These are phyloP conservation scores for Blastocystis sp. DNA, from an alignment of 352 stramenopile species.

Conservation along the genomic window DNA sequence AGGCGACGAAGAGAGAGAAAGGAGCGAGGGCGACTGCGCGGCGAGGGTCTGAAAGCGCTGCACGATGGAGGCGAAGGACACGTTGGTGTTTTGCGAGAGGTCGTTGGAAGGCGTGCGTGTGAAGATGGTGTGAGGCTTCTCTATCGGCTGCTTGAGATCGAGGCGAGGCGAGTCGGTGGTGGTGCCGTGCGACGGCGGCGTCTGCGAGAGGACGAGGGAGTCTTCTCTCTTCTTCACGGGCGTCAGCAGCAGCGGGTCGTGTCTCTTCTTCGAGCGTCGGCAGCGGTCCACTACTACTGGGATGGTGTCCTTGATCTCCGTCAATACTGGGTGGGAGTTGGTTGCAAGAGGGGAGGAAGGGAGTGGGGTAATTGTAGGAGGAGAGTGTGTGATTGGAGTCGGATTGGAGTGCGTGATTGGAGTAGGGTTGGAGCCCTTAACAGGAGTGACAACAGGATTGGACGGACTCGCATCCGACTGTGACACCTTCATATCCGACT, in stretches of 20 bases:
- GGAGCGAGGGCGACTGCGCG: constrained; percentile 10
- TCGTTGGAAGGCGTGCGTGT: neutral
- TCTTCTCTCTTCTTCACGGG: no score
- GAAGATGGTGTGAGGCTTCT: neutral
- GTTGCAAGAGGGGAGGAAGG: neutral
- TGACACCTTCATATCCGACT: no score
- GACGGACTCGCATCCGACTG: neutral
- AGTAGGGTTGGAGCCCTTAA: neutral
- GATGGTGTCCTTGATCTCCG: neutral
- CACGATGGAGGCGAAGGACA: constrained; percentile 12
- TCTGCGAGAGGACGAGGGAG: no score
- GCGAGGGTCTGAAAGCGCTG: no score
- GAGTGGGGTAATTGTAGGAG: neutral
- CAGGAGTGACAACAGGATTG: constrained; percentile 64
- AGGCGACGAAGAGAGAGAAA: neutral
- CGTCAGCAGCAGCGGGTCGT: neutral
- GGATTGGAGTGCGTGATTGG: neutral
- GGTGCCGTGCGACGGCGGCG: no score
- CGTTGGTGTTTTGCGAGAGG: constrained; percentile 29
- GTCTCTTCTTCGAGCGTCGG: constrained; percentile 37
- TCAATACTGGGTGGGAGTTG: neutral
- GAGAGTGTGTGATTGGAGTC: neutral
- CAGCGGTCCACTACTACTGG: constrained; percentile 31
- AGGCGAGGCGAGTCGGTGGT: neutral
- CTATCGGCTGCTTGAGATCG: neutral